A percentile compares a stretch with the other conserved stretches of the same genome.
phyloP scores from a whole-genome alignment of 306 rosid species.

The Mimosa bimucronata region DNA sequence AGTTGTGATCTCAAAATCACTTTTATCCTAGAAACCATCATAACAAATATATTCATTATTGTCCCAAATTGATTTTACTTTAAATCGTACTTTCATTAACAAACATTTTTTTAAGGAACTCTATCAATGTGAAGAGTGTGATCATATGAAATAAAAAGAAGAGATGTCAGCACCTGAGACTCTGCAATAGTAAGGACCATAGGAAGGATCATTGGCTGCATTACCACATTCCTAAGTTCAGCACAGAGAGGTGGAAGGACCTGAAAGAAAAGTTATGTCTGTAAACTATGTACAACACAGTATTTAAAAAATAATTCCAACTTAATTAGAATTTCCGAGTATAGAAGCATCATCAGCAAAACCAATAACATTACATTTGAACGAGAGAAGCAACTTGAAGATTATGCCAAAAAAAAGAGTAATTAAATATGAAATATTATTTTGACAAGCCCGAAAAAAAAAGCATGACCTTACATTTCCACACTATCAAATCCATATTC shows the following conservation, averaged over 20 bases:
- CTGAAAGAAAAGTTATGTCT: conserved; percentile 52
- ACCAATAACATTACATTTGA: not conserved
- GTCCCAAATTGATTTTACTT: not conserved
- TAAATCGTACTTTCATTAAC: not conserved
- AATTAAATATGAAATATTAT: not conserved
- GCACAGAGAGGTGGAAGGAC: conserved; percentile 99
- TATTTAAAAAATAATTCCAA: conserved; percentile 13
- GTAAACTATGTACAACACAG: conserved; percentile 28
- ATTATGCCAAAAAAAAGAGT: not conserved
- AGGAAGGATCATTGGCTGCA: conserved; percentile 98
- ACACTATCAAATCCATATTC: conserved; percentile 21
- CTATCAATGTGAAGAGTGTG: not conserved
- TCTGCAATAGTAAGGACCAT: conserved; percentile 98
- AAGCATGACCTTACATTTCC: not conserved
- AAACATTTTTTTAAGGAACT: conserved; percentile 13
- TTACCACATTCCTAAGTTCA: conserved; percentile 93
- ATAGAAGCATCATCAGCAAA: conserved; percentile 17
- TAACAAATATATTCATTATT: conserved; percentile 15
- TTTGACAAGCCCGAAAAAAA: conserved; percentile 17
- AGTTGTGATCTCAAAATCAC: conserved; percentile 91
- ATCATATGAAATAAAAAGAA: not conserved
- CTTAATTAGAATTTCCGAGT: conserved; percentile 21
- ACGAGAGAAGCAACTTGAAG: not conserved
- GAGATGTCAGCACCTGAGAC: conserved; percentile 75
- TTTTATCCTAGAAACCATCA: conserved; percentile 69